Evolutionary conservation across 805 yeast genomes (phyloP).

Genomic region (Candida bentonensis): DNA sequence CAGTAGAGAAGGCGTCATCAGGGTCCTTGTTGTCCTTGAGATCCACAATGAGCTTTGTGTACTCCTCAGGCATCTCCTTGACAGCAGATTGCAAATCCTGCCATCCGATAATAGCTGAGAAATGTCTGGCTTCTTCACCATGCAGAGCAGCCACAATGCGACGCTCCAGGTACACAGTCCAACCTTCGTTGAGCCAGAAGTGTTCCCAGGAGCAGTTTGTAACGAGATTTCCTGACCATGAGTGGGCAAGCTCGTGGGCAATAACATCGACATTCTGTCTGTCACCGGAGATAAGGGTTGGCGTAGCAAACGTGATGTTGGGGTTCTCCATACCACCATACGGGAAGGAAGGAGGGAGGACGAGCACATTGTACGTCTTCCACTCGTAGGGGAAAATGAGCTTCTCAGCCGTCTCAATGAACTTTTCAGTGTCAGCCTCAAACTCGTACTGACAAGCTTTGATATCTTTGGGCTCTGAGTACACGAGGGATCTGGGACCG

Average conservation of each 20-base stretch:
- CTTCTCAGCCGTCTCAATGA: constrained; percentile 63
- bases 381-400: constrained; percentile 72
- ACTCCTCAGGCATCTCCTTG: constrained; percentile 21
- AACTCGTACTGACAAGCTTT: constrained; percentile 67
- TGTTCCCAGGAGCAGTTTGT: constrained; percentile 89
- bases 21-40: constrained; percentile 60
- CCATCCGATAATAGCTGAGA: constrained; percentile 83
- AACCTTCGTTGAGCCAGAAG: constrained; percentile 91
- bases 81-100: constrained; percentile 58
- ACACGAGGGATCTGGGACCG: constrained; percentile 81
- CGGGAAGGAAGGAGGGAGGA: constrained; percentile 65
- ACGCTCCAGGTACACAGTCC: constrained; percentile 88
- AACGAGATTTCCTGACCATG: constrained; percentile 86
- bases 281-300: constrained; percentile 75
- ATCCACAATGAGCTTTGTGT: constrained; percentile 54
- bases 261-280: constrained; percentile 76
- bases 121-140: constrained; percentile 67
- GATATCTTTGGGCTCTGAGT: constrained; percentile 59
- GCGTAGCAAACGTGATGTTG: constrained; percentile 80
- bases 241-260: constrained; percentile 87
- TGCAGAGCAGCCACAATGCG: constrained; percentile 66
- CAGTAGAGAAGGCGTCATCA: constrained; percentile 76
- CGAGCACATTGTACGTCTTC: constrained; percentile 67
- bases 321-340: constrained; percentile 96
- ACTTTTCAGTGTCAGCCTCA: constrained; percentile 59